Conservation (phyloP, 768 basidiomycete species). For the Pisolithus orientalis region DNA sequence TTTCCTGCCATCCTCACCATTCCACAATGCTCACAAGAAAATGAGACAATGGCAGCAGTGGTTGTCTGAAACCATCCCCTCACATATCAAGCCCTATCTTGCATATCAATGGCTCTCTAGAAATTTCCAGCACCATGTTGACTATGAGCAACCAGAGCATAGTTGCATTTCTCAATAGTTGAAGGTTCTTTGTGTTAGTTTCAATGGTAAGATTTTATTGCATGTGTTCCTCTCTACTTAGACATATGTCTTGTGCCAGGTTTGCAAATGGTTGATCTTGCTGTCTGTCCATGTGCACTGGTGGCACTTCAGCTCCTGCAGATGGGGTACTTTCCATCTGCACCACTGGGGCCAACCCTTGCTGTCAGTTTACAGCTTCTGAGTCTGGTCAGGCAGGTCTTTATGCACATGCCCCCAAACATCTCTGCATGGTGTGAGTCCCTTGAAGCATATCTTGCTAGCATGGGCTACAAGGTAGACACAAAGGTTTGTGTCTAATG, state of each 20-base stretch:
- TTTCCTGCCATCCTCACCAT: too few species aligned
- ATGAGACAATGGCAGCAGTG: too few species aligned
- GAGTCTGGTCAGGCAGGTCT: conserved; percentile 21
- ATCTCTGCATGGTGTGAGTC: conserved; percentile 22
- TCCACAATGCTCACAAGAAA: too few species aligned
- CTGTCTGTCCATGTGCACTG: conserved; percentile 1
- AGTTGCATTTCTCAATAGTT: neutral
- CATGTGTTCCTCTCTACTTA: neutral
- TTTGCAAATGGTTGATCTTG: neutral
- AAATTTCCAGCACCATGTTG: neutral
- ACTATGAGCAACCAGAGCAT: neutral
- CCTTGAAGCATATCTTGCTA: conserved; percentile 16
- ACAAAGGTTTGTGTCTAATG: conserved; percentile 5
- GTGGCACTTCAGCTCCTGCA: conserved; percentile 19
- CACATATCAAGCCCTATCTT: too few species aligned
- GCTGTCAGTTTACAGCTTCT: conserved; percentile 28
- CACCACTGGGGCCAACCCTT: conserved; percentile 24
- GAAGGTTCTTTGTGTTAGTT: conserved; percentile 1
- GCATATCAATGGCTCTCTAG: too few species aligned
- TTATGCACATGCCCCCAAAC: conserved; percentile 22
- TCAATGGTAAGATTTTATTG: neutral
- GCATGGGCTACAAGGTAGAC: conserved; percentile 15
- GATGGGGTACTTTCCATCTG: conserved; percentile 21
- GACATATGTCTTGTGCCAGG: neutral
- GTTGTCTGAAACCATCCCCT: too few species aligned